These are phyloP conservation scores for Incumbomyces delicatus DNA, from an alignment of 2,329 filamentous ascomycete genomes.

Conservation along the genomic window DNA sequence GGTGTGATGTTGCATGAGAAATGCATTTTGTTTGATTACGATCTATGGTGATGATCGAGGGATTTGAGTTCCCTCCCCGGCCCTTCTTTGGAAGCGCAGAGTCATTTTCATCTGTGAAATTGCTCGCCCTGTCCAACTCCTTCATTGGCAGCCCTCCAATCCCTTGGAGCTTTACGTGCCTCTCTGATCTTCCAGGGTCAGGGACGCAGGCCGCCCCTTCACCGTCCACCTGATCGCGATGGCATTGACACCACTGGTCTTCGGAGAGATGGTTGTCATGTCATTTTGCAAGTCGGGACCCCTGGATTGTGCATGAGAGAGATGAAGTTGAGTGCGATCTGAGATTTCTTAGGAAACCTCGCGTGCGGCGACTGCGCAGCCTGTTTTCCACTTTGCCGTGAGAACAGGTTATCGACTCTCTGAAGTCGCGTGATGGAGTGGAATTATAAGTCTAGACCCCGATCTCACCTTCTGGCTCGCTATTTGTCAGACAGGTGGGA, in stretches of 20 bases:
- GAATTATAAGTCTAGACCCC: conserved; percentile 19
- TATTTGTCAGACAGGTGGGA: not conserved
- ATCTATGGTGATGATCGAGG: conserved; percentile 15
- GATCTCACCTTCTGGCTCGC: not conserved
- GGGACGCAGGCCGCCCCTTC: conserved; percentile 8
- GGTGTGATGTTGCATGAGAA: conserved; percentile 7
- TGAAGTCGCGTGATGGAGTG: conserved; percentile 23
- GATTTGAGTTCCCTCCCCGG: conserved; percentile 21
- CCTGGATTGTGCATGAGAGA: conserved; percentile 3
- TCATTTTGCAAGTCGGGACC: not conserved
- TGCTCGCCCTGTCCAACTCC: conserved; percentile 7
- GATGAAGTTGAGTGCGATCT: conserved; percentile 8
- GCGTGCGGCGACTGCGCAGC: conserved; percentile 5
- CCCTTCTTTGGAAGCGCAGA: conserved; percentile 21
- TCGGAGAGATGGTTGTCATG: not conserved
- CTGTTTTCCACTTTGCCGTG: not conserved
- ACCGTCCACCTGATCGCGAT: not conserved
- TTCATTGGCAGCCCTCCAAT: conserved; percentile 9
- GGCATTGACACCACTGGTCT: not conserved
- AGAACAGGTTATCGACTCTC: conserved; percentile 15
- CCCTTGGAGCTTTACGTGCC: conserved; percentile 7
- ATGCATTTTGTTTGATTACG: conserved; percentile 2
- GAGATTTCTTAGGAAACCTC: not conserved
- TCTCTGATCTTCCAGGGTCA: not conserved
- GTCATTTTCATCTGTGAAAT: not conserved